phyloP scores from a whole-genome alignment of 2,329 filamentous ascomycete species.

The Diaporthe amygdali region DNA sequence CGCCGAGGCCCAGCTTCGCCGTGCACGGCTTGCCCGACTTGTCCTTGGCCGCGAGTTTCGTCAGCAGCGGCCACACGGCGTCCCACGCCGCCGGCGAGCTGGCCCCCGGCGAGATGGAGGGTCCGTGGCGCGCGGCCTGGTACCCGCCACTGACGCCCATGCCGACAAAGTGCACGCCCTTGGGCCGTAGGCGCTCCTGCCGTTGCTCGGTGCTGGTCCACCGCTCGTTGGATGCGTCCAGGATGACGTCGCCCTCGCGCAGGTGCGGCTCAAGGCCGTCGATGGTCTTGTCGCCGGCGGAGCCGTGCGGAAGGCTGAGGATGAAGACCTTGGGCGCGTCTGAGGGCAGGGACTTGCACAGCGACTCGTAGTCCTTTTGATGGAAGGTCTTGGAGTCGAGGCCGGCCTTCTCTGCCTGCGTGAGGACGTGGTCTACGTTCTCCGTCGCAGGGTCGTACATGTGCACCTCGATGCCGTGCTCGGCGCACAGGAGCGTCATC shows the following conservation, averaged over 20 bases:
- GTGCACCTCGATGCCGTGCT: constrained; percentile 58
- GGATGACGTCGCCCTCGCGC: constrained; percentile 66
- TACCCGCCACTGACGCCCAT: constrained; percentile 74
- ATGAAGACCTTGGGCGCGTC: constrained; percentile 52
- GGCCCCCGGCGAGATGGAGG: constrained; percentile 71
- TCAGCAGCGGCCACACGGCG: constrained; percentile 64
- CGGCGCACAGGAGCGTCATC: constrained; percentile 63
- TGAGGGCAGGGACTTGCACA: constrained; percentile 51
- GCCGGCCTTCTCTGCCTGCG: constrained; percentile 35
- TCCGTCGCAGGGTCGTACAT: constrained; percentile 55
- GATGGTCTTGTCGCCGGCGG: constrained; percentile 42
- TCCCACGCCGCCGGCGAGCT: constrained; percentile 58
- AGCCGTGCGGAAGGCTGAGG: constrained; percentile 56
- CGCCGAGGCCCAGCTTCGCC: constrained; percentile 62
- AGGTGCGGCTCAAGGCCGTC: constrained; percentile 50
- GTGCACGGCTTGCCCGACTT: constrained; percentile 64
- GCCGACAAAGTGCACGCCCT: constrained; percentile 69
- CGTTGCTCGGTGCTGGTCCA: constrained; percentile 68
- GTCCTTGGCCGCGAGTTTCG: constrained; percentile 68
- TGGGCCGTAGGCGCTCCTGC: constrained; percentile 59
- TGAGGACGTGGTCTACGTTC: constrained; percentile 49
- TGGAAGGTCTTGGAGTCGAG: constrained; percentile 36
- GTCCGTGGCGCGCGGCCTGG: constrained; percentile 68
- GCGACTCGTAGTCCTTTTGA: constrained; percentile 50
- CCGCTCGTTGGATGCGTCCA: constrained; percentile 73